phyloP scores from a whole-genome alignment of 257 asterid species.

The Scutellaria minor region DNA sequence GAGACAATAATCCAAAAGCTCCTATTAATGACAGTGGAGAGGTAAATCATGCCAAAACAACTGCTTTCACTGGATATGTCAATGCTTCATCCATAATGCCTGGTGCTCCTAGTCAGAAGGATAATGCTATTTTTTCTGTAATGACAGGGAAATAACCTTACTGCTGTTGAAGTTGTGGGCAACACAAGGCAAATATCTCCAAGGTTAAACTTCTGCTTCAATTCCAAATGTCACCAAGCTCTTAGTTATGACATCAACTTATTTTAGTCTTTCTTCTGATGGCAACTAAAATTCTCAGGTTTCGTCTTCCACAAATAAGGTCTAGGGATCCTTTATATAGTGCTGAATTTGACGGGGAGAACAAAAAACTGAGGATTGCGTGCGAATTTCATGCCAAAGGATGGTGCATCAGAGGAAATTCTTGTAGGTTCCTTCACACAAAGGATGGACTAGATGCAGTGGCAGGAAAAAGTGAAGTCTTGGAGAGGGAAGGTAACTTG shows the following conservation, averaged over 20 bases:
- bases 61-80: conserved; percentile 43
- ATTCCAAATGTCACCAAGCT: conserved; percentile 22
- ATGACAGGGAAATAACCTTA: conserved; percentile 41
- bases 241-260: conserved; percentile 31
- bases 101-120: conserved; percentile 46
- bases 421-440: conserved; percentile 85
- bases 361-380: conserved; percentile 60
- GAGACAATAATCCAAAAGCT: conserved; percentile 43
- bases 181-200: conserved; percentile 41
- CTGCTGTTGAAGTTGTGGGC: conserved; percentile 40
- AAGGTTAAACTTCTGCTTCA: conserved; percentile 53
- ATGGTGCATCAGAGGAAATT: conserved; percentile 87
- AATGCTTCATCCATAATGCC: conserved; percentile 34
- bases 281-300: conserved; percentile 64
- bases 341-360: conserved; percentile 46
- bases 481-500: conserved; percentile 58
- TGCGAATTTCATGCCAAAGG: conserved; percentile 86
- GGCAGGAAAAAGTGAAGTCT: conserved; percentile 40
- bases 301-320: conserved; percentile 50
- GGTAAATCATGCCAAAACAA: conserved; percentile 37
- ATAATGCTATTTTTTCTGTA: conserved; percentile 30
- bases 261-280: conserved; percentile 39
- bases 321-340: conserved; percentile 56
- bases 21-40: conserved; percentile 38
- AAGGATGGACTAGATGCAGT: conserved; percentile 54